A percentile compares a stretch with the other conserved stretches of the same genome.
Evolutionary conservation across 768 basidiomycete species (phyloP).

Genomic region (Hericium alpestre): DNA sequence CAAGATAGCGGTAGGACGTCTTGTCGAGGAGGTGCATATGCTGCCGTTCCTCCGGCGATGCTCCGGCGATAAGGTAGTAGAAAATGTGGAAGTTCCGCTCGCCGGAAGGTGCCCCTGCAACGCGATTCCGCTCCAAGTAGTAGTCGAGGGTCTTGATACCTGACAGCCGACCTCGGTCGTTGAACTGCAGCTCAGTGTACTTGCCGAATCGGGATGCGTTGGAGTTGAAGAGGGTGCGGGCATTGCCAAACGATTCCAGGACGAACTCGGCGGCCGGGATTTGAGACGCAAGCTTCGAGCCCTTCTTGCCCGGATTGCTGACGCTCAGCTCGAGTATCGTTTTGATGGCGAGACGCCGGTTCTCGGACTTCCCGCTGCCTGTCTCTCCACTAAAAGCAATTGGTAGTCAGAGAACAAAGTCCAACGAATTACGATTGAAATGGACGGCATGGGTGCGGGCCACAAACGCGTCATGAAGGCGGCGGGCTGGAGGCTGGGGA

Average conservation of each 20-base stretch:
- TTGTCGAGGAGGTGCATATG: slow-evolving; percentile 80
- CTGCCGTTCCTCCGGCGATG: slow-evolving; percentile 76
- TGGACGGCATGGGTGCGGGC: too few species aligned
- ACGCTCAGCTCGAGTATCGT: slow-evolving; percentile 85
- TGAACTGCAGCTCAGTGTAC: slow-evolving; percentile 97
- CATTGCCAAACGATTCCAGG: slow-evolving; percentile 89
- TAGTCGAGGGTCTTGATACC: slow-evolving; percentile 96
- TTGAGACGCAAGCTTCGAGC: slow-evolving; percentile 75
- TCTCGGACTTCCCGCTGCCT: slow-evolving; percentile 89
- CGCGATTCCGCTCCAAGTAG: slow-evolving; percentile 85
- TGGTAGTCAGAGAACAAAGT: background rate
- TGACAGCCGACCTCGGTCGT: slow-evolving; percentile 75
- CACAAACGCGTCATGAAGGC: too few species aligned
- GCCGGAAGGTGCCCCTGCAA: slow-evolving; percentile 78
- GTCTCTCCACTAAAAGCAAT: slow-evolving; percentile 66
- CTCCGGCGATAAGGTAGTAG: slow-evolving; percentile 91
- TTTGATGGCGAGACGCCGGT: slow-evolving; percentile 82
- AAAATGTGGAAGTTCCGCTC: slow-evolving; percentile 98
- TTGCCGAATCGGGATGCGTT: slow-evolving; percentile 97
- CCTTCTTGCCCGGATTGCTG: slow-evolving; percentile 85
- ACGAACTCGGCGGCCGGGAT: slow-evolving; percentile 92
- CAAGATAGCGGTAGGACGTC: slow-evolving; percentile 78
- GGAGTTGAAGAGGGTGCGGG: slow-evolving; percentile 83
- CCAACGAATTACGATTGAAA: background rate
- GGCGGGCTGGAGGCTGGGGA: too few species aligned